Evolutionary conservation across 257 asterid genomes (phyloP), one percentile per base, ranked within the genome.

Genomic region (Solanum ahanhuiri): DNA sequence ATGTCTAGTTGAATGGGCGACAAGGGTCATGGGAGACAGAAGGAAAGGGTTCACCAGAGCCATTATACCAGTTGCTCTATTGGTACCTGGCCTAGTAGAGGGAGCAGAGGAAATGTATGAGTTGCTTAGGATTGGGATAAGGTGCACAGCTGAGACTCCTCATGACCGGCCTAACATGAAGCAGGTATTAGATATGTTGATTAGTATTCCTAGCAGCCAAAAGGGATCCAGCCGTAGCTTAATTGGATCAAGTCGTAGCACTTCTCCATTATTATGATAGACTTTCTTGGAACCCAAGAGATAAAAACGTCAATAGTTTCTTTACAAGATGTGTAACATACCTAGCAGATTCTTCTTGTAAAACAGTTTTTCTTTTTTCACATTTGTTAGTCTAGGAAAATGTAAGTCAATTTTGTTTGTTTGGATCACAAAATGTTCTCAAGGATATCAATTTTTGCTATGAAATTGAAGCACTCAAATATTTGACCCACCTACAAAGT

Each of bases 1-100:
- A 88, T 94, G 98, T 69, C 83, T 96, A 45, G 94, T 96, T 22
- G 99, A 96, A 71, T 96, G 99, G 99, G 98, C 92, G 0, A 93
- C 90, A 88, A 82, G 99, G 87, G 95, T 96, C 9, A 88, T 94
- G 90, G 97, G 98, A 63, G 94, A 93, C 2, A 93, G 94, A 58
- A 69, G 93, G 14, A 89, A 87, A 10, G 93, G 95, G 7, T 86
- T 82, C 30, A 86, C 83, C 2, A 84, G 91, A 82, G 86, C 43
- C 12, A 83, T 88, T 0, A 90, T 87, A 25, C 98, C 98, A 4
- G 97, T 91, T 15, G 93, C 97, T 1, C 84, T 94, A 69, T 60
- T 93, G 86, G 94, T 90, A 4, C 92, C 98, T 0, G 98, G 97
- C 3, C 85, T 92, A n/a, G 95, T 87, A 0, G 94, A 92, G 14